Percentiles rank a stretch among this genome's conserved stretches.
These are phyloP conservation scores for Apiotrichum akiyoshidainum DNA, from an alignment of 1,284 basidiomycete species.

Conservation along the genomic window DNA sequence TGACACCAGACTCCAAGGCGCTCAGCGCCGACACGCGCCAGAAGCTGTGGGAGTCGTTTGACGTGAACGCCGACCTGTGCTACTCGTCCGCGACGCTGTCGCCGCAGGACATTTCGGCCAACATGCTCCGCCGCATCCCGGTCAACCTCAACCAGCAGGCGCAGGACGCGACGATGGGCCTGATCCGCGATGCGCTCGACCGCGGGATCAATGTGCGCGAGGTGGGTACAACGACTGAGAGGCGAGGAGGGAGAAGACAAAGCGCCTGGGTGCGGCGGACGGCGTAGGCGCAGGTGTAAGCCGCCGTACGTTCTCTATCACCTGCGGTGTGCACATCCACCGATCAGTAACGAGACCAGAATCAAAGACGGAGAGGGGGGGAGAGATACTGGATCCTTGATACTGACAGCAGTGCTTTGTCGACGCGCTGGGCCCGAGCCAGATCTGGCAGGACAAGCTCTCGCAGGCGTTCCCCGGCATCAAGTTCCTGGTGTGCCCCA, in stretches of 20 bases:
- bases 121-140: slow-evolving; percentile 82
- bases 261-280: not conserved
- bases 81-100: slow-evolving; percentile 54
- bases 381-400: not conserved
- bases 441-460: slow-evolving; percentile 76
- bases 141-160: slow-evolving; percentile 90
- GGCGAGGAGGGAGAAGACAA: no score
- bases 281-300: no score
- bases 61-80: slow-evolving; percentile 31
- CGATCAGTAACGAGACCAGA: no score
- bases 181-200: slow-evolving; percentile 80
- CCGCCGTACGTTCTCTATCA: no score
- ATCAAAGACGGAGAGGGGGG: no score
- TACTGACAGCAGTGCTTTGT: slow-evolving; percentile 70
- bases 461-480: slow-evolving; percentile 75
- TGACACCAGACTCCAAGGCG: slow-evolving; percentile 71
- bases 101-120: slow-evolving; percentile 84
- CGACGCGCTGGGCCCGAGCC: slow-evolving; percentile 86
- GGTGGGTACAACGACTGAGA: slow-evolving; percentile 49
- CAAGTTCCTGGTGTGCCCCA: slow-evolving; percentile 81
- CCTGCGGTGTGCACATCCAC: no score
- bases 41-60: slow-evolving; percentile 40
- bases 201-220: slow-evolving; percentile 78
- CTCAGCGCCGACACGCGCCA: slow-evolving; percentile 72
- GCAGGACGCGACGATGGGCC: slow-evolving; percentile 80